phyloP scores from a whole-genome alignment of 164 flowering plant genomes.

The Stephania japonica region DNA sequence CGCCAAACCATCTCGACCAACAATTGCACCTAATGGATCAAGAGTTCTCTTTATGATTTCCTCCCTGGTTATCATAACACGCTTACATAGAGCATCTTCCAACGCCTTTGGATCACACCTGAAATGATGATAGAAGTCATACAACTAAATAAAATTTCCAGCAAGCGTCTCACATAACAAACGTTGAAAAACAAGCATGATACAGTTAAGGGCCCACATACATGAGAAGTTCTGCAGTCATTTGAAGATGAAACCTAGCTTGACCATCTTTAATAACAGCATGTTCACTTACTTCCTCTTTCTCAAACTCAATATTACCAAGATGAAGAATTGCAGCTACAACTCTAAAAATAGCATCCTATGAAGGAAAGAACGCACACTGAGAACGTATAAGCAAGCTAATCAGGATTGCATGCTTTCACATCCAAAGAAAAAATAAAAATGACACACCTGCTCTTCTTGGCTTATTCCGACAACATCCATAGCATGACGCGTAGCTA shows the following conservation, averaged over 20 bases:
- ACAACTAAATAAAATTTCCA: neutral
- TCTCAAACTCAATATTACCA: constrained; percentile 68
- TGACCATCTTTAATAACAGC: constrained; percentile 56
- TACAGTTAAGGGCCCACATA: constrained; percentile 15
- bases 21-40: constrained; percentile 65
- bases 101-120: constrained; percentile 70
- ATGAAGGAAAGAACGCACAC: constrained; percentile 11
- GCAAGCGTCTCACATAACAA: no score
- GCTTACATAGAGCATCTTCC: constrained; percentile 74
- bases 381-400: neutral
- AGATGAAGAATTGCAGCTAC: constrained; percentile 90
- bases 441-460: constrained; percentile 78
- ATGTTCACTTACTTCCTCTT: constrained; percentile 63
- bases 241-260: constrained; percentile 63
- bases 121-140: constrained; percentile 5
- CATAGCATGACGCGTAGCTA: constrained; percentile 81
- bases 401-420: constrained; percentile 36
- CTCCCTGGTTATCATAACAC: constrained; percentile 85
- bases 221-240: constrained; percentile 78
- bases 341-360: constrained; percentile 84
- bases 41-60: constrained; percentile 84
- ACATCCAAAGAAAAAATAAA: constrained; percentile 26
- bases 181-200: no score
- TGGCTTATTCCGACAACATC: constrained; percentile 69
- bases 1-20: constrained; percentile 89